phyloP scores from a whole-genome alignment of 352 stramenopile genomes.

The Globisporangium spinosum region DNA sequence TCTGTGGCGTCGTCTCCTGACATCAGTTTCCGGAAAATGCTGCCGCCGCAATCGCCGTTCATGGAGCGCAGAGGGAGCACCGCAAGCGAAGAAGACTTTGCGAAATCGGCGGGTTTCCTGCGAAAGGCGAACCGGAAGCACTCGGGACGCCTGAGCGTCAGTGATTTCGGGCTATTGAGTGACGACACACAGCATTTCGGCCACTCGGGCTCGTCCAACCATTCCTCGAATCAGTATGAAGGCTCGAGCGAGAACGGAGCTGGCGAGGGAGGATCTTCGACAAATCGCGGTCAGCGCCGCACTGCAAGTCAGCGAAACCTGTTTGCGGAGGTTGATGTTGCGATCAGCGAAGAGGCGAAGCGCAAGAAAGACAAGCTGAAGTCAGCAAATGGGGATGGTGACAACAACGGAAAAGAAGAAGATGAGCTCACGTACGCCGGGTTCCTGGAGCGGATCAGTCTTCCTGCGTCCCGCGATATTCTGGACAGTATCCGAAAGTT shows the following conservation, averaged over 20 bases:
- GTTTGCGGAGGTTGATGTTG: conserved; percentile 53
- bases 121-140: conserved; percentile 51
- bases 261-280: conserved; percentile 16
- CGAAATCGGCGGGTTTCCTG: conserved; percentile 62
- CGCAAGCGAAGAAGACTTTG: conserved; percentile 61
- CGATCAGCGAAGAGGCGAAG: conserved; percentile 21
- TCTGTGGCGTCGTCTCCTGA: conserved; percentile 6
- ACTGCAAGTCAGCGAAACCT: conserved; percentile 45
- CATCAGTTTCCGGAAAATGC: background rate
- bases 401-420: conserved; percentile 20
- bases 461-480: conserved; percentile 69
- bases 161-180: conserved; percentile 67
- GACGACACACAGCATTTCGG: conserved; percentile 22
- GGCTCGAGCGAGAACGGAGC: conserved; percentile 9
- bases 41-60: conserved; percentile 10
- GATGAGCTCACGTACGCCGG: conserved; percentile 69
- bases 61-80: conserved; percentile 54
- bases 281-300: conserved; percentile 4
- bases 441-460: conserved; percentile 72
- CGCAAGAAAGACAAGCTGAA: conserved; percentile 27
- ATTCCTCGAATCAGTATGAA: conserved; percentile 13
- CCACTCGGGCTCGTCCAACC: background rate
- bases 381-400: conserved; percentile 19
- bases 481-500: conserved; percentile 73
- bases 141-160: conserved; percentile 64